Evolutionary conservation across 2,329 filamentous ascomycete genomes (phyloP), one percentile per base, ranked within the genome.

Genomic region (Paramyrothecium sp.): DNA sequence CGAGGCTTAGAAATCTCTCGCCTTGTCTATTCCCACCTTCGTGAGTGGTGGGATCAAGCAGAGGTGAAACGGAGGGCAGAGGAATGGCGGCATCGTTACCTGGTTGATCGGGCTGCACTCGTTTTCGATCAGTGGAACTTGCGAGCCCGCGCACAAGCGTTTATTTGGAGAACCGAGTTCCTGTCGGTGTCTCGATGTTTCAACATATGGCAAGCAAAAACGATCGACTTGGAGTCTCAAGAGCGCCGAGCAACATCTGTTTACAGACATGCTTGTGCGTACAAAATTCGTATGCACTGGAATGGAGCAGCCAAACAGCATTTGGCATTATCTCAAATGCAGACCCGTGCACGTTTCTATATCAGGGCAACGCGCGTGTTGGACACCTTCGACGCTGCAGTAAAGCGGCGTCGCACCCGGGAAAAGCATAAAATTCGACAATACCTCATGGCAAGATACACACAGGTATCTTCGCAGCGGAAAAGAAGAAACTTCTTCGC

Each of bases 361-460:
- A 66, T 75, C 34, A 55, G 67, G 23, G 65, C 69, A 17, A 73
- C 65, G 4, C 62, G 55, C 16, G 19, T 71, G 12, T 55, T 75
- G 19, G 61, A 62, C 8, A 56, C 68, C 8, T 63, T 75, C 33
- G 64, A 69, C 17, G 55, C 22, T 41, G 58, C 61, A 23, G 64
- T 69, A 7, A 64, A 62, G 44, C 64, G 57, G 12, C 68, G 65
- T 5, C 67, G 67, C 52, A 59, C 60, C 17, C 63, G 61, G 30
- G 65, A 69, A 26, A 72, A 68, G 54, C 55, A 65, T 12, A 57
- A 65, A 22, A 60, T 75, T 17, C 69, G 72, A 50, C 66, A 62
- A 19, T 67, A 72, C 58, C 63, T 75, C 16, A 74, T 71, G 71
- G 63, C 63, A 55, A 69, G 68, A 56, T 74, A 74, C 54, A 71